Evolutionary conservation across 108 stramenopile species (phyloP).

Genomic region (Asterionellopsis glacialis): DNA sequence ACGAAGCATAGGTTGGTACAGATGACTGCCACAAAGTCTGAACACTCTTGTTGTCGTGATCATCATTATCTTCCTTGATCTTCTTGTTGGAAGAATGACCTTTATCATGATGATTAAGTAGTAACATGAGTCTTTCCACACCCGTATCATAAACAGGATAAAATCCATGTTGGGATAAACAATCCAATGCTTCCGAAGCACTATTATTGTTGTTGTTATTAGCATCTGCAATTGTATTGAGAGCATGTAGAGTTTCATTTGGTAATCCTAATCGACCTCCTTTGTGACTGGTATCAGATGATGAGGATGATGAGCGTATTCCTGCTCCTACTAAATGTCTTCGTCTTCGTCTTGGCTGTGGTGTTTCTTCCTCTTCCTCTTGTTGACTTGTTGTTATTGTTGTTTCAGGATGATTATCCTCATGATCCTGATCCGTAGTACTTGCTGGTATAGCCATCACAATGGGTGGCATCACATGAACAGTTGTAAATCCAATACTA

Average conservation of each 20-base stretch:
- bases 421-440: slow-evolving; percentile 9
- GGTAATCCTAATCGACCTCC: too few relatives aligned
- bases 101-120: not conserved
- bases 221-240: too few relatives aligned
- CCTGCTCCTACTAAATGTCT: slow-evolving; percentile 12
- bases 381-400: not conserved
- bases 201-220: too few relatives aligned
- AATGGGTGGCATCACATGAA: slow-evolving; percentile 45
- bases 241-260: too few relatives aligned
- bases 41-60: not conserved
- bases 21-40: slow-evolving; percentile 5
- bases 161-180: not conserved
- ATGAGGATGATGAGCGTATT: slow-evolving; percentile 1
- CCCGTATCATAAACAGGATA: not conserved
- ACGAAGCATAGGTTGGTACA: slow-evolving; percentile 2
- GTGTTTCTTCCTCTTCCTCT: not conserved
- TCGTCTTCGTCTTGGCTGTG: slow-evolving; percentile 1
- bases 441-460: slow-evolving; percentile 40
- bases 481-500: slow-evolving; percentile 41
- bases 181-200: too few relatives aligned
- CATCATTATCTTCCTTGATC: too few relatives aligned
- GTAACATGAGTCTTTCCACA: slow-evolving; percentile 14
- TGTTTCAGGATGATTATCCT: not conserved
- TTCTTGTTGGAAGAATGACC: not conserved
- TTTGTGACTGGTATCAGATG: not conserved